These are phyloP conservation scores for Cyphellophora europaea DNA, from an alignment of 2,329 filamentous ascomycete genomes.

Conservation along the genomic window DNA sequence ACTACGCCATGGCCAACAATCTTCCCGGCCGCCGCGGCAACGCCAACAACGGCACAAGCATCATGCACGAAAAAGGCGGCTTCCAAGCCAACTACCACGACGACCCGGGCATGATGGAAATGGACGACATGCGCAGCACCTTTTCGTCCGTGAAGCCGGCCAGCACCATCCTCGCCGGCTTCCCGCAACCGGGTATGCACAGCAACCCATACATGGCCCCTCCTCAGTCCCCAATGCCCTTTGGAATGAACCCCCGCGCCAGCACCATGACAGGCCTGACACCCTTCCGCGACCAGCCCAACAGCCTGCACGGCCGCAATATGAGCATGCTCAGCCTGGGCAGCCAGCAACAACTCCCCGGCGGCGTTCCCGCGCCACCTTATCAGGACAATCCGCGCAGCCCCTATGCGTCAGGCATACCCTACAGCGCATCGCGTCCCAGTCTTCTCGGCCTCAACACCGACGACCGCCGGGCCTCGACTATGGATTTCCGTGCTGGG, in stretches of 20 bases:
- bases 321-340: constrained; percentile 52
- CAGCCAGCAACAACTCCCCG: constrained; percentile 22
- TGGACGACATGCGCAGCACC: constrained; percentile 95
- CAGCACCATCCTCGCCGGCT: constrained; percentile 77
- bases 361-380: constrained; percentile 2
- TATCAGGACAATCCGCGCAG: constrained; percentile 35
- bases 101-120: constrained; percentile 64
- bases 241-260: constrained; percentile 53
- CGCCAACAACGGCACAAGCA: constrained; percentile 21
- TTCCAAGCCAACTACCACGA: constrained; percentile 67
- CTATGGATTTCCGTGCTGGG: constrained; percentile 48
- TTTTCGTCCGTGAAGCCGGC: constrained; percentile 87
- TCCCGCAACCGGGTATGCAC: constrained; percentile 50
- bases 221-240: constrained; percentile 69
- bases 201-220: constrained; percentile 59
- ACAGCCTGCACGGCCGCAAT: constrained; percentile 36
- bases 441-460: constrained; percentile 34
- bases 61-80: constrained; percentile 20
- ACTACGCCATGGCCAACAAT: constrained; percentile 79
- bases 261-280: constrained; percentile 60
- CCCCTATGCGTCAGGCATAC: constrained; percentile 17
- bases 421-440: constrained; percentile 30
- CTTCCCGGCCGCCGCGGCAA: constrained; percentile 82
- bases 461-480: constrained; percentile 43
- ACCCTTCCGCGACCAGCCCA: constrained; percentile 54